Percentiles rank a stretch among this genome's conserved stretches.
Conservation (phyloP, 2,329 filamentous ascomycete species). For the Beauveria bassiana region DNA sequence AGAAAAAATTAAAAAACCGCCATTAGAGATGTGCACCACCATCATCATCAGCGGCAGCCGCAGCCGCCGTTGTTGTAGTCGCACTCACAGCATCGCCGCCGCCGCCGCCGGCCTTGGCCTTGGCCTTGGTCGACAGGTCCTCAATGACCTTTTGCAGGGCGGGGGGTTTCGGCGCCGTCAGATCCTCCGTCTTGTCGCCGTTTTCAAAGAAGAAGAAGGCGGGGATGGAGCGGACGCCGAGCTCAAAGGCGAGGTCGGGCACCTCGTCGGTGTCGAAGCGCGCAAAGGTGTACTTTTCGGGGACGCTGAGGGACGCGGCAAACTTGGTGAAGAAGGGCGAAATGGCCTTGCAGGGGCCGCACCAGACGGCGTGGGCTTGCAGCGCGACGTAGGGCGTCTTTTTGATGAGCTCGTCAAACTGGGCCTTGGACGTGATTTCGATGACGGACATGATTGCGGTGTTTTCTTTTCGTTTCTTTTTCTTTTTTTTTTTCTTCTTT, state of each 20-base stretch:
- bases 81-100: constrained; percentile 9
- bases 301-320: constrained; percentile 28
- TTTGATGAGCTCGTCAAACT: constrained; percentile 42
- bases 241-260: constrained; percentile 39
- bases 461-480: constrained; percentile 4
- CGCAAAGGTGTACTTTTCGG: constrained; percentile 43
- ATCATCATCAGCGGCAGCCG: constrained; percentile 10
- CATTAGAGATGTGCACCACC: constrained; percentile 7
- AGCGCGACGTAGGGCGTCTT: constrained; percentile 43
- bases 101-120: constrained; percentile 10
- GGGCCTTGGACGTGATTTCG: constrained; percentile 32
- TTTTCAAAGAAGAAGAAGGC: constrained; percentile 54
- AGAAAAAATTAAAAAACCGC: neutral
- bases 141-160: constrained; percentile 24
- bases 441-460: constrained; percentile 26
- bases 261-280: constrained; percentile 52
- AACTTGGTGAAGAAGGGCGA: constrained; percentile 46
- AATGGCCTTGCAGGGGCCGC: constrained; percentile 53
- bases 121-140: constrained; percentile 19
- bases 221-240: constrained; percentile 48
- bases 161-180: constrained; percentile 31
- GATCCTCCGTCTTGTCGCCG: constrained; percentile 37
- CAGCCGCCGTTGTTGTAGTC: constrained; percentile 11
- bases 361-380: constrained; percentile 55
- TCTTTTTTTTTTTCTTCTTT: neutral